These are phyloP conservation scores for Geum urbanum DNA, from an alignment of 306 rosid species.

Conservation along the genomic window DNA sequence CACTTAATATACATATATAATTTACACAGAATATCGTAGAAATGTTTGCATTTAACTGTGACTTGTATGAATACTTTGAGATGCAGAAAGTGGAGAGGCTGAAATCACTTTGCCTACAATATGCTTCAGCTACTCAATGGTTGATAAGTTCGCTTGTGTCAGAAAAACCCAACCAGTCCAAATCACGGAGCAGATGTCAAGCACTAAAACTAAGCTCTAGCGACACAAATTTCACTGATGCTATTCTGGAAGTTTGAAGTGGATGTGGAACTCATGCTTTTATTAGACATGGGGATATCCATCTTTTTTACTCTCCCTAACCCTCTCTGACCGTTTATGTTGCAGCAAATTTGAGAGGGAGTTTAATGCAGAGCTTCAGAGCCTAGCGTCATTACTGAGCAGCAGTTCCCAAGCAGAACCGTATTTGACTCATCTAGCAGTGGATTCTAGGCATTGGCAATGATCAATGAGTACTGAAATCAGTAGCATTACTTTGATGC, in stretches of 20 bases:
- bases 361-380: constrained; percentile 76
- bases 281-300: not conserved
- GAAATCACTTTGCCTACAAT: constrained; percentile 79
- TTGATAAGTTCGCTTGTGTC: constrained; percentile 39
- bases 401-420: constrained; percentile 84
- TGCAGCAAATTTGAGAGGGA: constrained; percentile 88
- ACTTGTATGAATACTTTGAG: constrained; percentile 10
- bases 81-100: constrained; percentile 88
- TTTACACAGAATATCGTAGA: not conserved
- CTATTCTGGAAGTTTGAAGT: constrained; percentile 67
- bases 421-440: constrained; percentile 77
- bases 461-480: constrained; percentile 29
- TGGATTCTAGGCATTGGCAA: constrained; percentile 69
- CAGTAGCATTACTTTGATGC: not conserved
- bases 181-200: constrained; percentile 44
- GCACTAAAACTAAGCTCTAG: constrained; percentile 53
- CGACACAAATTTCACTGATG: constrained; percentile 51
- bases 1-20: constrained; percentile 5
- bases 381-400: constrained; percentile 71
- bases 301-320: not conserved
- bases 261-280: not conserved
- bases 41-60: not conserved
- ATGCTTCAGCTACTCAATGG: constrained; percentile 94
- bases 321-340: constrained; percentile 8
- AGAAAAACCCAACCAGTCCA: constrained; percentile 43